Evolutionary conservation across 176 grass and related monocot genomes (phyloP).

Genomic region (Luzula sylvatica): DNA sequence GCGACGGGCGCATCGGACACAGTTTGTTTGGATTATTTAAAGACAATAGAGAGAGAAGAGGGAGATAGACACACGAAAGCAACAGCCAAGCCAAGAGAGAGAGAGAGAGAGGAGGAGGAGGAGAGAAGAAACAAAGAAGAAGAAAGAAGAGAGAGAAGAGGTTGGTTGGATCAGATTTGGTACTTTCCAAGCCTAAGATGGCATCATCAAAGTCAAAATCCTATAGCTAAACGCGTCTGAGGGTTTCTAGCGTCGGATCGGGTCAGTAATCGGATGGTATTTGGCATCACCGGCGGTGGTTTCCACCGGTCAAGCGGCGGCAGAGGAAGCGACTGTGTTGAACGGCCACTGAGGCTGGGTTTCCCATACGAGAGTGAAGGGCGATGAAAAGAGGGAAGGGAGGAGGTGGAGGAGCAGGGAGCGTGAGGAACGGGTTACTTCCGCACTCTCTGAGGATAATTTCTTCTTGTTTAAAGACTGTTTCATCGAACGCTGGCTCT

Average conservation of each 20-base stretch:
- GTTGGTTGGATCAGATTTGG: conserved; percentile 35
- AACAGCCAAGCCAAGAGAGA: conserved; percentile 49
- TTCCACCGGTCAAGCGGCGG: conserved; percentile 55
- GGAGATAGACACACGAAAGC: conserved; percentile 87
- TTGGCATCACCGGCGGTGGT: conserved; percentile 60
- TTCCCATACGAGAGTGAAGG: conserved; percentile 12
- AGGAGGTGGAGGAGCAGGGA: conserved; percentile 15
- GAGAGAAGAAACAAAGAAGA: conserved; percentile 6
- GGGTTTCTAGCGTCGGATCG: conserved; percentile 34
- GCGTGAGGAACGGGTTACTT: conserved; percentile 76
- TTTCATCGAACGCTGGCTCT: conserved; percentile 86
- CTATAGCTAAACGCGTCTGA: background rate
- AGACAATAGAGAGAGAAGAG: conserved; percentile 24
- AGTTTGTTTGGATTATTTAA: conserved; percentile 70
- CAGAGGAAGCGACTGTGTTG: conserved; percentile 16
- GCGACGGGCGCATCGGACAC: conserved; percentile 6
- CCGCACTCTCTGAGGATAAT: conserved; percentile 96
- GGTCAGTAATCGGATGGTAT: conserved; percentile 64
- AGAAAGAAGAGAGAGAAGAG: conserved; percentile 17
- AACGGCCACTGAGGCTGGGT: background rate
- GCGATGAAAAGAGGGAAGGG: conserved; percentile 22
- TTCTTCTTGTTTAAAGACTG: conserved; percentile 97
- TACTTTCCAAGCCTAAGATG: background rate
- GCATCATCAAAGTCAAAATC: conserved; percentile 16
- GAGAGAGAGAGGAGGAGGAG: conserved; percentile 10